These are phyloP conservation scores for Salix arbutifolia DNA, from an alignment of 345 rosid genomes.

Conservation along the genomic window DNA sequence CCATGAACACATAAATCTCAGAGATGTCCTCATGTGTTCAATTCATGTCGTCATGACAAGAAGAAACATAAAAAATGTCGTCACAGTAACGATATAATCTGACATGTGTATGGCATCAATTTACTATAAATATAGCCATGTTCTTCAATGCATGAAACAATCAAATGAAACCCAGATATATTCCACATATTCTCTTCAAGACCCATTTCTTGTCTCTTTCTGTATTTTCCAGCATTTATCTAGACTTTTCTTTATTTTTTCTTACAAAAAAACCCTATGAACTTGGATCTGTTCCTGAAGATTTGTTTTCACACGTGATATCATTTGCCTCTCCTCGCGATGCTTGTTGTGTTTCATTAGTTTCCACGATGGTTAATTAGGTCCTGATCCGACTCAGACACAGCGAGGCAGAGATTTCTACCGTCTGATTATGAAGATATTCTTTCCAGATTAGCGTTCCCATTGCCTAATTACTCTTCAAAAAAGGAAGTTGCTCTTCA, in stretches of 20 bases:
- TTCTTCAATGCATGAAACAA: no score
- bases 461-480: conserved; percentile 10
- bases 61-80: not conserved
- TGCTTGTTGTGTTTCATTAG: conserved; percentile 27
- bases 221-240: not conserved
- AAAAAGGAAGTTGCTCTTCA: conserved; percentile 30
- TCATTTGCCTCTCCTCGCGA: conserved; percentile 34
- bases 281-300: conserved; percentile 6
- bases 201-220: not conserved
- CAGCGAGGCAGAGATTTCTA: conserved; percentile 34
- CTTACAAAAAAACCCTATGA: not conserved
- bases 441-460: conserved; percentile 10
- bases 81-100: not conserved
- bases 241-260: no score
- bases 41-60: not conserved
- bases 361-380: conserved; percentile 15
- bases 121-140: no score
- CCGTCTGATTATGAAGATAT: conserved; percentile 20
- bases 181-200: no score
- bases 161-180: no score
- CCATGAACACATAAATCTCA: not conserved
- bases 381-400: conserved; percentile 24
- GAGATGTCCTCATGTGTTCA: conserved; percentile 1
- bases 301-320: conserved; percentile 11
- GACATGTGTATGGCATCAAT: not conserved